Evolutionary conservation across 306 rosid genomes (phyloP), one percentile per base, ranked within the genome.

Genomic region (Begonia peltatifolia): DNA sequence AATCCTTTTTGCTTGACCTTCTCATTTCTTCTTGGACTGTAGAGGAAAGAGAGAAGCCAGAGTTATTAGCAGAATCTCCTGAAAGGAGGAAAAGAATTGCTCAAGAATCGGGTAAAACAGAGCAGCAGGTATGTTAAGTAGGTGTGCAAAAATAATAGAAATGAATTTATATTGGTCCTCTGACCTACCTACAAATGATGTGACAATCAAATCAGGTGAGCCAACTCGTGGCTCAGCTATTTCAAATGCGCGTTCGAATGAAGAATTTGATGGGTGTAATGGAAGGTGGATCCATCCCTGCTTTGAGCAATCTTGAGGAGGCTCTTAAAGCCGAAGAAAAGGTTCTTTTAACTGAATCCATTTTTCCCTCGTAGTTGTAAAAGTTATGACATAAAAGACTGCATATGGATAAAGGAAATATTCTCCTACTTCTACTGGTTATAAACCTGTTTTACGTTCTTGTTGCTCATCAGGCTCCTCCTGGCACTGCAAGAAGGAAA

Each of bases 31-130:
- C 61, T 61, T 74, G 65, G 53, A 61, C 58, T 57, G 58, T 86
- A 90, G 99, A 90, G 93, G 96, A 90, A 76, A 80, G 83, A 69
- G 95, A 83, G 65, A 81, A 86, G 53, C 99, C 99, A 47, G 99
- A 90, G 62, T 79, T 90, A 59, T 73, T 90, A 67, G 95, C 96
- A 41, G 88, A 86, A 76, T 90, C 94, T 50, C 84, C 92, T 54
- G 69, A 56, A 47, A 78, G 95, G 78, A 80, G 97, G 68, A 90
- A 80, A 79, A 72, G 95, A 71, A 62, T 90, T 59, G 97, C 97
- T 69, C 70, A 69, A 63, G 94, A 73, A 42, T 90, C 97, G n/a
- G 92, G 94, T 62, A 90, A 83, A 83, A 78, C 95, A 41, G 95
- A 90, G 79, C 97, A 83, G 76, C 97, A 90, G 85, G 97, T 80